Evolutionary conservation across 495 filamentous ascomycete genomes (phyloP), one percentile per base, ranked within the genome.

Genomic region (Hypoxylon fragiforme): DNA sequence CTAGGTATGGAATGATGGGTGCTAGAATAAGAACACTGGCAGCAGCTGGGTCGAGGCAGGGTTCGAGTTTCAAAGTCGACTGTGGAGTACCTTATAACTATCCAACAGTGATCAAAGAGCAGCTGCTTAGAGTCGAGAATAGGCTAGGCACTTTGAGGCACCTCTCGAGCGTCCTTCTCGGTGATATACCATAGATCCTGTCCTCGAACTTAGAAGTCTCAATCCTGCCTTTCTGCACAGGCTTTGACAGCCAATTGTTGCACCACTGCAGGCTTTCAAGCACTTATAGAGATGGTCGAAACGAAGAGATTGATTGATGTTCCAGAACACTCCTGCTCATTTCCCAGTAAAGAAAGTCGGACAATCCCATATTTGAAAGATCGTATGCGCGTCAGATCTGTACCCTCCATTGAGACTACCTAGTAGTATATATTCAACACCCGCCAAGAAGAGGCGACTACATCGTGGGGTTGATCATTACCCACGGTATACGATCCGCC

Each of bases 301-400:
- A 12, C 8, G 18, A 26, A 39, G 41, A 41, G 19, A 22, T 32
- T 2, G 4, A 22, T 32, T 2, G 4, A 18, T 36, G 13, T 50
- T 54, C 57, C 31, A 50, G 57, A 60, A 60, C 7, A 3, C 7
- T 60, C 56, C 14, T 18, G 12, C 37, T 44, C 3, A 1, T 30
- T 48, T 20, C 14, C 22, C 19, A 19, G 28, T 13, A 44, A 18
- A n/a, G 26, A 4, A 1, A 37, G 12, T 12, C 32, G 6, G 2
- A n/a, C 24, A 35, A 15, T 7, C 12, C 8, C 11, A 15, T 12
- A 28, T 4, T 28, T 9, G 4, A 28, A 9, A 28, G 24, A 4
- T 4, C 24, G 9, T 4, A 28, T 28, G 24, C 24, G 24, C 24
- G 4, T 9, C 9, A 9, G 24, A 4, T 9, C 24, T 9, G 9